phyloP scores from a whole-genome alignment of 1,284 basidiomycete genomes.

The Malassezia sp. region DNA sequence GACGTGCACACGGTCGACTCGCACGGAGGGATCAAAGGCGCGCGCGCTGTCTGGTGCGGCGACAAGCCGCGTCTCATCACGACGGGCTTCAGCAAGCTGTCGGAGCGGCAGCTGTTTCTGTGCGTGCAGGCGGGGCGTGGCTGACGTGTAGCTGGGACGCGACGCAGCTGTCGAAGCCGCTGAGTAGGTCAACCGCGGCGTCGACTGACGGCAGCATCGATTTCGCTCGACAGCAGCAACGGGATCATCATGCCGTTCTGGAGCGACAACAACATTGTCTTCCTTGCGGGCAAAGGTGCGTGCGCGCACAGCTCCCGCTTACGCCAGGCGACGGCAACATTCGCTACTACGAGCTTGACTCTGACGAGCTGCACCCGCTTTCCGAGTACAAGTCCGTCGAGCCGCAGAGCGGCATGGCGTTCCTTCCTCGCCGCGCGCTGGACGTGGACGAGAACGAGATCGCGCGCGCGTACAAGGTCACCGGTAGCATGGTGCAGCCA shows the following conservation, averaged over 20 bases:
- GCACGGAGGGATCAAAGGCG: slow-evolving; percentile 86
- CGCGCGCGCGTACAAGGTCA: slow-evolving; percentile 83
- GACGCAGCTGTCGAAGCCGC: slow-evolving; percentile 12
- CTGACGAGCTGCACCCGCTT: slow-evolving; percentile 57
- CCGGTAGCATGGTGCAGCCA: slow-evolving; percentile 65
- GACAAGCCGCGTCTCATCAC: slow-evolving; percentile 75
- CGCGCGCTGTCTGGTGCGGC: slow-evolving; percentile 82
- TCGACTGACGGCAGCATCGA: no score
- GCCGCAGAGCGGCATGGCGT: slow-evolving; percentile 89
- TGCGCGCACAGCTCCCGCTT: no score
- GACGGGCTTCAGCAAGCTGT: slow-evolving; percentile 86
- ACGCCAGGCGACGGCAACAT: slow-evolving; percentile 40
- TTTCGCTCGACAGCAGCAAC: slow-evolving; percentile 49
- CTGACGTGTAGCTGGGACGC: no score
- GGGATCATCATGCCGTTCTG: slow-evolving; percentile 97
- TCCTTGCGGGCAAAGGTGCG: slow-evolving; percentile 67
- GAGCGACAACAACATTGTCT: slow-evolving; percentile 66
- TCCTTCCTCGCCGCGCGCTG: slow-evolving; percentile 79
- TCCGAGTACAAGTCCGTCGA: slow-evolving; percentile 80
- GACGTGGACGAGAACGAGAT: slow-evolving; percentile 87
- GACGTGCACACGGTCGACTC: slow-evolving; percentile 72
- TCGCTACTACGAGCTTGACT: slow-evolving; percentile 80
- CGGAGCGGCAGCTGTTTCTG: slow-evolving; percentile 73
- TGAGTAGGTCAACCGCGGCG: slow-evolving; percentile 21
- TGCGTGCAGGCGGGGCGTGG: no score